Percentiles rank a stretch among this genome's conserved stretches.
phyloP scores from a whole-genome alignment of 345 rosid genomes.

The Syzygium aromaticum region DNA sequence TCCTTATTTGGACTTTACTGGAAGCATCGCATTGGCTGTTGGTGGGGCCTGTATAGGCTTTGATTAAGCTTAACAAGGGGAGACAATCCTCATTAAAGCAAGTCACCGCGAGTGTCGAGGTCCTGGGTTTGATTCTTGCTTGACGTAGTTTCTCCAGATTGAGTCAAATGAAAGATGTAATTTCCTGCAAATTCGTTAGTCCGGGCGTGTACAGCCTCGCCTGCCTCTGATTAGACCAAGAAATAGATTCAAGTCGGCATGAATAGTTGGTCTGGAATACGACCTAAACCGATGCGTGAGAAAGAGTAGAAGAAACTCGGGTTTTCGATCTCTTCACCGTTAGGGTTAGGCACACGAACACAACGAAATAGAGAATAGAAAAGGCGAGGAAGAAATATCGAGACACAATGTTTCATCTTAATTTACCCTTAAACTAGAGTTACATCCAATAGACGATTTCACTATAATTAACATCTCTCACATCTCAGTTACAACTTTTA shows the following conservation, averaged over 20 bases:
- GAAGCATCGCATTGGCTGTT: background rate
- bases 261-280: background rate
- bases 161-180: background rate
- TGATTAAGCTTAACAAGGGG: background rate
- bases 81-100: background rate
- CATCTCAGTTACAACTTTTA: too few species aligned
- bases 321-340: background rate
- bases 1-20: background rate
- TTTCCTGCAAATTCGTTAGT: background rate
- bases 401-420: too few species aligned
- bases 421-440: too few species aligned
- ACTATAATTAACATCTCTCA: too few species aligned
- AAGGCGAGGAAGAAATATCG: too few species aligned
- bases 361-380: too few species aligned
- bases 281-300: background rate
- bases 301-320: background rate
- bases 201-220: accelerated
- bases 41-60: background rate
- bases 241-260: background rate
- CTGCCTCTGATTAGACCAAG: accelerated
- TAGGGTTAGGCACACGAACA: too few species aligned
- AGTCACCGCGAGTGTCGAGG: background rate
- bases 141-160: background rate
- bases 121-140: background rate
- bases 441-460: too few species aligned